Evolutionary conservation across 2,329 filamentous ascomycete species (phyloP).

Genomic region (Sporothrix schenckii): DNA sequence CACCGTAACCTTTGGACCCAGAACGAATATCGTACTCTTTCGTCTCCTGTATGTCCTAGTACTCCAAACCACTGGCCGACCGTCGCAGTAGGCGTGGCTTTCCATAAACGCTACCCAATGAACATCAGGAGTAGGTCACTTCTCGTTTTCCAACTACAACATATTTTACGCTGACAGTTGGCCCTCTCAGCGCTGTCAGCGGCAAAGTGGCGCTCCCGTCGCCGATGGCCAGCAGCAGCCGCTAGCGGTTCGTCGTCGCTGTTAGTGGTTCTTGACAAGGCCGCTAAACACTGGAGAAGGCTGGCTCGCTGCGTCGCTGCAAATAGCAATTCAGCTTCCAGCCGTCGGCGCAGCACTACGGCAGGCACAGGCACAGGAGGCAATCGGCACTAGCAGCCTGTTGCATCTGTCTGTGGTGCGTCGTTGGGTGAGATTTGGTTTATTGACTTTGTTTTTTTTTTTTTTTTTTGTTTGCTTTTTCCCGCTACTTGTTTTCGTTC

Average conservation of each 20-base stretch:
- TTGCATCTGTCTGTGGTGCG: neutral
- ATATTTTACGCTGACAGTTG: no score
- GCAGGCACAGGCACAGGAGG: constrained; percentile 15
- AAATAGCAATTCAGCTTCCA: neutral
- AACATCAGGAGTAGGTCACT: no score
- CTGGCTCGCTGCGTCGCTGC: no score
- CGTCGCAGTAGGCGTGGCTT: no score
- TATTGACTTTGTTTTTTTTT: neutral
- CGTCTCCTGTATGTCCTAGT: no score
- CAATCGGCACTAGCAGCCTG: constrained; percentile 2
- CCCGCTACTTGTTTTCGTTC: neutral
- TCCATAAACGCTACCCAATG: no score
- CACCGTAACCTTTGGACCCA: no score
- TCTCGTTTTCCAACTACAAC: no score
- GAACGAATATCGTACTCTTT: no score
- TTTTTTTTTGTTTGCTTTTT: neutral
- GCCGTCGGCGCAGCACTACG: neutral
- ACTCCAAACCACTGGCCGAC: no score
- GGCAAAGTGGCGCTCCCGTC: neutral
- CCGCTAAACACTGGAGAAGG: neutral
- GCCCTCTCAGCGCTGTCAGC: neutral
- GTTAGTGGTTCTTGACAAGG: neutral
- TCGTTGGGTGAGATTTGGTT: neutral
- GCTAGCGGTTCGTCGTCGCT: neutral
- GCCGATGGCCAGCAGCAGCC: neutral